These are phyloP conservation scores for Leptographium lundbergii DNA, from an alignment of 2,329 filamentous ascomycete genomes.

Conservation along the genomic window DNA sequence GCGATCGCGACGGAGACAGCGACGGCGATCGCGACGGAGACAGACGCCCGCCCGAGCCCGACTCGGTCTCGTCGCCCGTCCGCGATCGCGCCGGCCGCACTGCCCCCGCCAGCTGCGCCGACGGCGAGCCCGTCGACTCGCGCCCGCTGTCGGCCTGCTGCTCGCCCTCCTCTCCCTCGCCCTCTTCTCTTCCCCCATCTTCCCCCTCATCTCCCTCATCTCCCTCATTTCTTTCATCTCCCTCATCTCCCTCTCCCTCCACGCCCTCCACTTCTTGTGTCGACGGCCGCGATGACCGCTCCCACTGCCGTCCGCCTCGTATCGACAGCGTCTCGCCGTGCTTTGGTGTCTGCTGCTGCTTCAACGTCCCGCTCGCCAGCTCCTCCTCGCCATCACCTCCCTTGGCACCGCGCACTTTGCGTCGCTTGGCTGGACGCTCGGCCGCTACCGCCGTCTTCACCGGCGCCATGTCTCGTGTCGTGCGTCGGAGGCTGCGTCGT, in stretches of 20 bases:
- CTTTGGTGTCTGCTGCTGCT: background rate
- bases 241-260: background rate
- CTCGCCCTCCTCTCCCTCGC: background rate
- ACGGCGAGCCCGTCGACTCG: slow-evolving; percentile 8
- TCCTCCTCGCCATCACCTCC: background rate
- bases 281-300: background rate
- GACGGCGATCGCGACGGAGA: background rate
- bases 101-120: slow-evolving; percentile 9
- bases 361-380: background rate
- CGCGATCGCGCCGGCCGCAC: slow-evolving; percentile 2
- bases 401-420: background rate
- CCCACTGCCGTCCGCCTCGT: background rate
- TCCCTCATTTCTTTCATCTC: background rate
- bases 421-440: slow-evolving; percentile 6
- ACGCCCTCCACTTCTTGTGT: background rate
- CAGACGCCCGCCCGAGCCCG: slow-evolving; percentile 10
- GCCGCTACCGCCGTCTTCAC: background rate
- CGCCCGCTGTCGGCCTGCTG: background rate
- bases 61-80: background rate
- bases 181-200: background rate
- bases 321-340: background rate
- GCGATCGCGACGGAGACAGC: slow-evolving; percentile 13
- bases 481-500: background rate
- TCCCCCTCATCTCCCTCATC: background rate
- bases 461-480: slow-evolving; percentile 3